Percentiles rank a stretch among this genome's conserved stretches.
Conservation (phyloP, 2,329 filamentous ascomycete species). For the Coniella lustricola region DNA sequence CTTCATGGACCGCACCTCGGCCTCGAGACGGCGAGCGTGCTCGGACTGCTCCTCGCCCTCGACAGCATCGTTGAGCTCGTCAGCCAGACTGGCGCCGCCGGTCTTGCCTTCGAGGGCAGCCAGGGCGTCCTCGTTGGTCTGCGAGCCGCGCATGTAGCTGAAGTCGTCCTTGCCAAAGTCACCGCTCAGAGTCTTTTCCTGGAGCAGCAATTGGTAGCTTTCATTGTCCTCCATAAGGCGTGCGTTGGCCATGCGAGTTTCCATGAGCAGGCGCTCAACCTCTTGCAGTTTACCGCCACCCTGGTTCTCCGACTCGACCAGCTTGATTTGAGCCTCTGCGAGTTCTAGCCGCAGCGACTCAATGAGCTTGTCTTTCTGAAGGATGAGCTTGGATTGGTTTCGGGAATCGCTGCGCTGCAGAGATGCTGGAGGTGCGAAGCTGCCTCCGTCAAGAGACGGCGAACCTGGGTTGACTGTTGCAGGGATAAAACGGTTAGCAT, state of each 20-base stretch:
- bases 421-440: slow-evolving; percentile 81
- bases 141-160: slow-evolving; percentile 54
- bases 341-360: slow-evolving; percentile 87
- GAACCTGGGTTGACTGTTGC: slow-evolving; percentile 46
- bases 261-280: slow-evolving; percentile 83
- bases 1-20: slow-evolving; percentile 70
- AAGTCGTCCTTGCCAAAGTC: slow-evolving; percentile 83
- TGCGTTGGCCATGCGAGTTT: slow-evolving; percentile 92
- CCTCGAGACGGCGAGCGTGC: slow-evolving; percentile 61
- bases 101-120: slow-evolving; percentile 54
- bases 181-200: slow-evolving; percentile 91
- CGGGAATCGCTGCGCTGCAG: slow-evolving; percentile 81
- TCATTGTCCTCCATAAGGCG: slow-evolving; percentile 98
- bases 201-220: slow-evolving; percentile 89
- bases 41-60: slow-evolving; percentile 50
- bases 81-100: slow-evolving; percentile 59
- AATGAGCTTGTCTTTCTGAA: slow-evolving; percentile 95
- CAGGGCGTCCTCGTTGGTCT: slow-evolving; percentile 55
- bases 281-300: slow-evolving; percentile 82
- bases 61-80: slow-evolving; percentile 71
- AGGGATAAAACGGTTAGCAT: slow-evolving; percentile 1
- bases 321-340: slow-evolving; percentile 89
- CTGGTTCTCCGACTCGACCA: slow-evolving; percentile 89
- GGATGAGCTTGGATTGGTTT: slow-evolving; percentile 80
- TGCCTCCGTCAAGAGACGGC: slow-evolving; percentile 63